Base-by-base conservation (phyloP, 352 stramenopile species). In the Phytophthora pluvialis region DNA sequence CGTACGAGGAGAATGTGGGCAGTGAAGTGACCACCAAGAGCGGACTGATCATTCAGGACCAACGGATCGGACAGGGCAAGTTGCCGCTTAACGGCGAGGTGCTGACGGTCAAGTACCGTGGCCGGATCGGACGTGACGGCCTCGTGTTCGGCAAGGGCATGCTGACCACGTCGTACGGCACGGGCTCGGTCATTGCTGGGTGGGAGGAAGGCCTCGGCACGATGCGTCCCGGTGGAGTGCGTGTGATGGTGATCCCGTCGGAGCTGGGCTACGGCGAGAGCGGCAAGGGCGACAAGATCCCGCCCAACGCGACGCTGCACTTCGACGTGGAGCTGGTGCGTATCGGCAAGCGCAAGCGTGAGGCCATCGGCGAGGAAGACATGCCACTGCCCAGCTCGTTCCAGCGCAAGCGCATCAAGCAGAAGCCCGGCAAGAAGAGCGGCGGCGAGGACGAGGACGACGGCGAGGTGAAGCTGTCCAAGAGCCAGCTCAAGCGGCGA, bases 291-390 rank as follows among this genome's bases (percentile, higher is more conserved):
- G 77, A 81, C 46, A 93, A 93, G 73, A 92, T 94, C 49, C 86
- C 83, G 26, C 76, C 83, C 33, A 90, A 90, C 70, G 66, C 80
- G 62, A 93, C 83, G 67, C 73, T 94, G 10, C 81, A 78, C 49
- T 94, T 94, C 43, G 86, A 93, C 39, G 83, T 94, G 33, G 86
- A 93, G 55, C 75, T 94, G 38, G 72, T 94, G 50, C 81, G 85
- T 49, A 79, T 91, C 29, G 85, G 85, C 59, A 91, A 89, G 58
- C 82, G 81, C 46, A 88, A 91, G 68, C 79, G 82, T 33, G 83
- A 89, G 32, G 39, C 54, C 3, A 58, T 91, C 12, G 73, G 65
- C 1, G 78, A 88, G 28, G 80, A 89, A 57, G 85, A 93, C 16
- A 71, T 91, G 9, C 83, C 85, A 28, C 60, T 93, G 39, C 85